Base-by-base conservation (phyloP, 495 filamentous ascomycete genomes). In the Penicillium egyptiacum region DNA sequence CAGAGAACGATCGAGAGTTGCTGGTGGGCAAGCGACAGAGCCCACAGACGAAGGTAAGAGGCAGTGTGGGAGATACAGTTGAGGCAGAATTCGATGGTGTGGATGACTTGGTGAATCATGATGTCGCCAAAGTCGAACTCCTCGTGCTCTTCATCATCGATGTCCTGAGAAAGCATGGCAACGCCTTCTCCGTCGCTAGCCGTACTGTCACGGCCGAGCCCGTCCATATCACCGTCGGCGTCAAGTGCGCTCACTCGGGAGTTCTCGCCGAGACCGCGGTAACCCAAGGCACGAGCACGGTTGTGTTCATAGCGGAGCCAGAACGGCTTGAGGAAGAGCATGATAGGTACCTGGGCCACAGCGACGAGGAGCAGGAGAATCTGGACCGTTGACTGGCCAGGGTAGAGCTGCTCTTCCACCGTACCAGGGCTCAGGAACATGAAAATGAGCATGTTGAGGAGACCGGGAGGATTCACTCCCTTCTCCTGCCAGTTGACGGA, bases 51-150 rank as follows among this genome's bases (percentile, higher is more conserved):
- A 40, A 99, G 88, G 75, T 99, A 99, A 6, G 95, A 98, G 10
- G 94, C 94, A 4, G 94, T 99, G 76, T 99, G 94, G 6, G 94
- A 98, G 63, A 99, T 93, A 77, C 92, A 97, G 78, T 98, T 98
- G 61, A 99, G 83, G 74, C 94, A 98, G 77, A 99, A 99, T 79
- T 98, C 94, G 65, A 98, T 98, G 22, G 94, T 98, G 75, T 98
- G 94, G 68, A 98, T 98, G 68, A 96, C 88, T 70, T 99, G 94
- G 72, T 99, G 94, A 66, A 99, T 99, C 90, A 98, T 96, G 61
- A 91, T 79, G 63, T 99, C 94, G 33, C 83, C 80, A 69, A 98
- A 98, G 57, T 98, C 94, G 70, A 99, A 99, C 65, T 98, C 94
- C 65, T 91, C 95, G 64, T 96, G 90, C 55, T 87, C 86, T 20